Evolutionary conservation across 2,329 filamentous ascomycete genomes (phyloP).

Genomic region (Dactylellina drechsleri): DNA sequence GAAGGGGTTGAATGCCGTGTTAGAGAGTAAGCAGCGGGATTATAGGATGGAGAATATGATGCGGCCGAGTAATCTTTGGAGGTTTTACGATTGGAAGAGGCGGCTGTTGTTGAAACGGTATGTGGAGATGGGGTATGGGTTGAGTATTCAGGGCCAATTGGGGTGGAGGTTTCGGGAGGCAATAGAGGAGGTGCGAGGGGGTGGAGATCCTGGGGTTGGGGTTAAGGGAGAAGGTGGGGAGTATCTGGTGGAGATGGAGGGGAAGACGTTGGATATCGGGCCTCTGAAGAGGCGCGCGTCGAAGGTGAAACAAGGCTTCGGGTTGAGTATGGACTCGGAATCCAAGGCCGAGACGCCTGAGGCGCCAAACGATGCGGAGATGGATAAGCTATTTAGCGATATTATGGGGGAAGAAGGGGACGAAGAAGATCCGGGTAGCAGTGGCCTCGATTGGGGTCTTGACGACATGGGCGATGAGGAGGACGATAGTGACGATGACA

Average conservation of each 20-base stretch:
- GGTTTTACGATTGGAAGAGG: constrained; percentile 40
- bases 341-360: not conserved
- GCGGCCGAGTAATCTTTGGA: constrained; percentile 37
- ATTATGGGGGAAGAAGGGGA: constrained; percentile 7
- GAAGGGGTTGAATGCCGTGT: constrained; percentile 28
- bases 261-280: constrained; percentile 35
- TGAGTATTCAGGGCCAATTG: constrained; percentile 20
- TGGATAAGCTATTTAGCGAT: not conserved
- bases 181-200: constrained; percentile 20
- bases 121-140: constrained; percentile 17
- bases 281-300: constrained; percentile 14
- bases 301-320: not conserved
- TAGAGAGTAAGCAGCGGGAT: constrained; percentile 20
- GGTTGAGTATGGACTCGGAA: not conserved
- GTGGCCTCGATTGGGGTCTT: constrained; percentile 39
- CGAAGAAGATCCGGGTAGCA: constrained; percentile 2
- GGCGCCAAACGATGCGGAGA: constrained; percentile 8
- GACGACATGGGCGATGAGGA: constrained; percentile 28
- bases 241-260: constrained; percentile 44
- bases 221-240: constrained; percentile 19
- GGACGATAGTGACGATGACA: not conserved
- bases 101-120: constrained; percentile 41
- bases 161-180: constrained; percentile 25
- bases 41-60: constrained; percentile 36
- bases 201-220: constrained; percentile 7